Evolutionary conservation across 108 stramenopile species (phyloP).

Genomic region (Nitzschia sp.): DNA sequence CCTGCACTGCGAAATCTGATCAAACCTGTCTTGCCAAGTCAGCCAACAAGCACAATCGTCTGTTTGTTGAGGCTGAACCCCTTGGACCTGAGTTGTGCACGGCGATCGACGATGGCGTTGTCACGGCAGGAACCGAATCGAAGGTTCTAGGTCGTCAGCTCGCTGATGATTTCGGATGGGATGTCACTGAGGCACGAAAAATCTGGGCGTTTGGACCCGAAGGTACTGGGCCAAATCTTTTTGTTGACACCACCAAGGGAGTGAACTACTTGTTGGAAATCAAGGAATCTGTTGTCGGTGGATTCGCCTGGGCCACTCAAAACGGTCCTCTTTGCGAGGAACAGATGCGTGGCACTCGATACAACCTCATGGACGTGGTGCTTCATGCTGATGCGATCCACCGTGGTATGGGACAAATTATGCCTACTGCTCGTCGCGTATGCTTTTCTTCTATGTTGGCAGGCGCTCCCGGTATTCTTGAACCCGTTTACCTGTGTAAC

Average conservation of each 20-base stretch:
- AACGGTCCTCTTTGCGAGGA: constrained; percentile 98
- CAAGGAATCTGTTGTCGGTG: constrained; percentile 99
- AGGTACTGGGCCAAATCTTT: constrained; percentile 97
- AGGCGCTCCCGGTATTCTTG: constrained; percentile 92
- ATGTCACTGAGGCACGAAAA: constrained; percentile 97
- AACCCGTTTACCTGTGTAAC: constrained; percentile 98
- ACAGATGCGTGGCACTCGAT: constrained; percentile 95
- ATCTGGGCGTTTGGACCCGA: constrained; percentile 99
- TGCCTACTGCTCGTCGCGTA: constrained; percentile 99
- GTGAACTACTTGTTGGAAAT: constrained; percentile 99
- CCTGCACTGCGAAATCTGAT: constrained; percentile 90
- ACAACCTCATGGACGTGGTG: constrained; percentile 99
- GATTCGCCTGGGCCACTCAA: constrained; percentile 99
- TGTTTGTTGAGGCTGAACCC: constrained; percentile 91
- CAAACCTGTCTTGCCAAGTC: constrained; percentile 98
- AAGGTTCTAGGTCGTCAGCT: constrained; percentile 95
- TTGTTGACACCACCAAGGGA: constrained; percentile 99
- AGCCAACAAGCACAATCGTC: constrained; percentile 99
- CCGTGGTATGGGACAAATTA: constrained; percentile 99
- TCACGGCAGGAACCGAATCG: constrained; percentile 85
- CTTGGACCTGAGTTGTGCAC: constrained; percentile 87
- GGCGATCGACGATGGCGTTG: constrained; percentile 97
- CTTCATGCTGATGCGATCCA: constrained; percentile 99
- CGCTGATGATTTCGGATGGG: constrained; percentile 97
- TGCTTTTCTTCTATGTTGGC: constrained; percentile 95